Base-by-base conservation (phyloP, 306 rosid species). In the Medicago ruthenica region DNA sequence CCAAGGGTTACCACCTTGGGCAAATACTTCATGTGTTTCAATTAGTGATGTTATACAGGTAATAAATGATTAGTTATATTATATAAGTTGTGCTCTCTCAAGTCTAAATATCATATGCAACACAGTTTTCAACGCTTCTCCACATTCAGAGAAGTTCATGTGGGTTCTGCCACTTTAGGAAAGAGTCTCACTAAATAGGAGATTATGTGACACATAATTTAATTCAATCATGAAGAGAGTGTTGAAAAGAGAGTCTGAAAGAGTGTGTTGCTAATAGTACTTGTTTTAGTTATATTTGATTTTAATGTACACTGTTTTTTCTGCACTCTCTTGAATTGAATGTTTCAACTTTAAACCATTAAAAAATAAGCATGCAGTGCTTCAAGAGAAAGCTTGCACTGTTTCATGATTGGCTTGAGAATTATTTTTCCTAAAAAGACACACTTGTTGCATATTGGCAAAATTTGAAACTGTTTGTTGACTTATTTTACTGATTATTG, bases 21-120 rank as follows among this genome's bases (percentile, higher is more conserved):
- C 97, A 9, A 94, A 94, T 85, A 87, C 93, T 73, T 88, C 95
- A 18, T 92, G 89, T 76, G 91, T 90, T 76, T 87, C 97, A 15
- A 81, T 92, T 64, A 60, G 24, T 50, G 95, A 94, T 80, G 93
- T 94, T 73, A 86, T 94, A 78, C 91, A 94, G 97, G 98, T 92
- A 82, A 89, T 94, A 86, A 62, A 58, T 47, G 44, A 0, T n/a
- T 14, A 44, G 22, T 51, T 6, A 20, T 70, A 7, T 61, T 7
- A 61, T 61, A 61, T 7, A 22, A 15, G 15, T 31, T 14, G 5
- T 61, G 2, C 3, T 61, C 67, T 61, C 18, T 34, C 63, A 57
- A 10, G 22, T 57, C 15, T 21, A 6, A n/a, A n/a, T 4, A n/a
- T n/a, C n/a, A n/a, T n/a, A n/a, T 60, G 41, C 31, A 60, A 60